These are phyloP conservation scores for Melastoma candidum DNA, from an alignment of 441 rosid species.

Conservation along the genomic window DNA sequence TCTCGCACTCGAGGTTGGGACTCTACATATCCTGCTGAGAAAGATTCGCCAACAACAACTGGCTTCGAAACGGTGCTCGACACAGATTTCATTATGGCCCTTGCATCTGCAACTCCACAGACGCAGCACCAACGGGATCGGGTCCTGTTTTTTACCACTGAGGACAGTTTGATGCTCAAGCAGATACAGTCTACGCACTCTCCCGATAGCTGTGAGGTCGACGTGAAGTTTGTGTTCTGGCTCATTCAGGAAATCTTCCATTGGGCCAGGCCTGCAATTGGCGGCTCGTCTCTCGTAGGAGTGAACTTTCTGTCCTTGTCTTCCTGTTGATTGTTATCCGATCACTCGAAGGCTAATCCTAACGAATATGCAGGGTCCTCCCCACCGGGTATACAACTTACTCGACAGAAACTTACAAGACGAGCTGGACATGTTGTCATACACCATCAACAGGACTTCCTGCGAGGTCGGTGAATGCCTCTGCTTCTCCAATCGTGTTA, in stretches of 20 bases:
- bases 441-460: constrained; percentile 35
- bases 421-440: constrained; percentile 29
- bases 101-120: constrained; percentile 19
- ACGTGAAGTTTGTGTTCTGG: constrained; percentile 33
- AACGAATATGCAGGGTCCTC: constrained; percentile 19
- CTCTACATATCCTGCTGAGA: constrained; percentile 14
- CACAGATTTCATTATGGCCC: constrained; percentile 5
- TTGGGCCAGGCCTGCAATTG: constrained; percentile 15
- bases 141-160: constrained; percentile 34
- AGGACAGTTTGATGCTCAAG: constrained; percentile 45
- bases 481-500: not conserved
- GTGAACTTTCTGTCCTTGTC: not conserved
- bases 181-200: constrained; percentile 49
- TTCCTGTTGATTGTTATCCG: not conserved
- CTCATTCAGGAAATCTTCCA: constrained; percentile 44
- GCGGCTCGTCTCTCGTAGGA: constrained; percentile 15
- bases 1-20: constrained; percentile 14
- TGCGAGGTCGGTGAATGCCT: constrained; percentile 34
- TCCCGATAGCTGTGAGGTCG: constrained; percentile 42
- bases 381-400: constrained; percentile 22
- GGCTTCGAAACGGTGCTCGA: not conserved
- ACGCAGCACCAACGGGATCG: constrained; percentile 18
- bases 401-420: constrained; percentile 36
- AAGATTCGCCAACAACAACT: not conserved
- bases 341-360: not conserved